Evolutionary conservation across 805 yeast species (phyloP), one percentile per base, ranked within the genome.

Genomic region (Wickerhamomyces xylosicus): DNA sequence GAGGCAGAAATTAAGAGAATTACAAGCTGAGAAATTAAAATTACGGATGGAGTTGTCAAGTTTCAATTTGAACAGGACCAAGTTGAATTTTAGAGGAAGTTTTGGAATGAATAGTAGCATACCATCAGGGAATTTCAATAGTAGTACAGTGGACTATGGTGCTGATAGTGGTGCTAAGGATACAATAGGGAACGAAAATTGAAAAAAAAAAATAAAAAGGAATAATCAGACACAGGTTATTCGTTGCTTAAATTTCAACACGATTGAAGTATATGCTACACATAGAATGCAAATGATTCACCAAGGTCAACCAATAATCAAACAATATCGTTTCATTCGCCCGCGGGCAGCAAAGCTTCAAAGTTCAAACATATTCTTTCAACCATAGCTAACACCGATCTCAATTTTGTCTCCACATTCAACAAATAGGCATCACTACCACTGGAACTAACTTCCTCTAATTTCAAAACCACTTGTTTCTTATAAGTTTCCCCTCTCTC

Each of bases 401-500:
- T 25, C 29, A 25, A 25, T 13, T 25, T 25, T 4, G 14, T 13
- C 9, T 7, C 29, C 9, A 13, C 14, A 4, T 4, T 7, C 29
- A 25, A 4, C 4, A 25, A 13, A 7, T 4, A 4, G 8, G 29
- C 8, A 13, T 25, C 29, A 4, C 5, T 7, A n/a, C 9, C 8
- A 25, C 5, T 13, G 4, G 29, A 11, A 7, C 9, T 13, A 4
- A n/a, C 13, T n/a, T 25, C 29, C 29, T 25, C 29, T 13, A 25
- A 11, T 25, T 25, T n/a, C 50, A 75, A 74, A 19, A 79, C 87
- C 34, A 79, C 85, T 46, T 61, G 64, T 33, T 64, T 62, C 41
- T 71, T 61, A 53, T 71, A 80, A 0, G 87, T 79, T 14, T 78
- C 59, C 40, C 84, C 74, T 43, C 79, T 69, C 15, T 80, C 77